Percentiles rank a stretch among this genome's conserved stretches.
These are phyloP conservation scores for Scheffersomyces cryptocercus DNA, from an alignment of 1,139 yeast genomes.

Conservation along the genomic window DNA sequence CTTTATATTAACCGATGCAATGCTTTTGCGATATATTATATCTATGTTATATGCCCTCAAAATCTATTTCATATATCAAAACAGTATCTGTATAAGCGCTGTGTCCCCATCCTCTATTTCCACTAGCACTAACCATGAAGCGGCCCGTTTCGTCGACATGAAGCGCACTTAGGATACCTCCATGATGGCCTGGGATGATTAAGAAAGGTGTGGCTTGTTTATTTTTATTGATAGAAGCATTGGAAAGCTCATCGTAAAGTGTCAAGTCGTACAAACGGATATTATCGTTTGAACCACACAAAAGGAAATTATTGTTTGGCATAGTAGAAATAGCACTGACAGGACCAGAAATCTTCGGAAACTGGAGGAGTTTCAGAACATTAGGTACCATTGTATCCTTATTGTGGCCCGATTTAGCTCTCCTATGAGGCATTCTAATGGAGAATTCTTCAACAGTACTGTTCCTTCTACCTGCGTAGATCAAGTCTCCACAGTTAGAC, in stretches of 20 bases:
- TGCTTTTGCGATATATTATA: neutral
- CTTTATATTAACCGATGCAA: too few species aligned
- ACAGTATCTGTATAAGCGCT: constrained; percentile 78
- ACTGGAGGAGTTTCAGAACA: constrained; percentile 61
- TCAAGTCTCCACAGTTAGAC: constrained; percentile 78
- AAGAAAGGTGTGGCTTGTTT: constrained; percentile 56
- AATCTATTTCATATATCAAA: constrained; percentile 72
- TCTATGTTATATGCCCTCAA: constrained; percentile 17
- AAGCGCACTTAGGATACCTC: constrained; percentile 57
- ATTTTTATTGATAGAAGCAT: constrained; percentile 22
- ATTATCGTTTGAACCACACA: constrained; percentile 91
- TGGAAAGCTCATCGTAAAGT: constrained; percentile 43
- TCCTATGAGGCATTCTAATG: constrained; percentile 55
- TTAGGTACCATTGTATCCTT: constrained; percentile 36
- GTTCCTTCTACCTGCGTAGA: constrained; percentile 88
- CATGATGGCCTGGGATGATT: constrained; percentile 65
- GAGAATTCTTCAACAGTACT: constrained; percentile 86
- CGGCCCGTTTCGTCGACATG: constrained; percentile 84
- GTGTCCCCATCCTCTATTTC: constrained; percentile 92
- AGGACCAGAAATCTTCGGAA: constrained; percentile 91
- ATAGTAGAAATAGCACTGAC: constrained; percentile 78
- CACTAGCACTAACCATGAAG: constrained; percentile 88
- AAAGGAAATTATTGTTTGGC: constrained; percentile 76
- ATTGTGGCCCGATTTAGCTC: constrained; percentile 17
- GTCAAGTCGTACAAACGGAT: constrained; percentile 80